A percentile compares a stretch with the other conserved stretches of the same genome.
Evolutionary conservation across 2,329 filamentous ascomycete species (phyloP).

Genomic region (Apiospora sp.): DNA sequence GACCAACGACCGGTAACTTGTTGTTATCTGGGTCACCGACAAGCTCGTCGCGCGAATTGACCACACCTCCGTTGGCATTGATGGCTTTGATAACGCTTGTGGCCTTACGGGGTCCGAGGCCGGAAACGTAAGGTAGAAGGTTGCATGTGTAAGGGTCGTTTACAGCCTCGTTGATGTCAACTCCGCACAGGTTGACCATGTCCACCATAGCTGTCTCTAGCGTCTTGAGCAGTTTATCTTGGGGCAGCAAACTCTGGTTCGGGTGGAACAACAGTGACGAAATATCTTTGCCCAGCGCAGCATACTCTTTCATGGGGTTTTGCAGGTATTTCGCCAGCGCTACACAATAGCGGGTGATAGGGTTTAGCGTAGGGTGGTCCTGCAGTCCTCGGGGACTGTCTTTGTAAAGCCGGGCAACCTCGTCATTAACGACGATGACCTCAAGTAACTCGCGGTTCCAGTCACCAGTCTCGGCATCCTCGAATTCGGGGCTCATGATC

Average conservation of each 20-base stretch:
- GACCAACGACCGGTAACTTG: slow-evolving; percentile 81
- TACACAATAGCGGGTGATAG: slow-evolving; percentile 87
- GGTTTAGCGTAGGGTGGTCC: slow-evolving; percentile 82
- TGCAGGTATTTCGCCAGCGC: slow-evolving; percentile 91
- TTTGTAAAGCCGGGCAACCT: slow-evolving; percentile 96
- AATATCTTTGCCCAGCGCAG: slow-evolving; percentile 87
- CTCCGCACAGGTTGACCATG: slow-evolving; percentile 95
- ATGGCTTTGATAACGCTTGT: slow-evolving; percentile 87
- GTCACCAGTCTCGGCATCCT: slow-evolving; percentile 78
- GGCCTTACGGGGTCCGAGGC: slow-evolving; percentile 91
- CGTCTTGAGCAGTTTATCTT: slow-evolving; percentile 85
- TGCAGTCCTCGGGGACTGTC: slow-evolving; percentile 80
- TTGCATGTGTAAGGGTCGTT: slow-evolving; percentile 83
- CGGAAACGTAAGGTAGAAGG: slow-evolving; percentile 88
- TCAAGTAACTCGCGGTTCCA: slow-evolving; percentile 83
- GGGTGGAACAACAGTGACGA: slow-evolving; percentile 87
- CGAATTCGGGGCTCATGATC: slow-evolving; percentile 81
- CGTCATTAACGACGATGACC: slow-evolving; percentile 92
- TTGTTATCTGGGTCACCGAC: slow-evolving; percentile 86
- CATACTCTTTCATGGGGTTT: slow-evolving; percentile 96
- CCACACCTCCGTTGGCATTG: slow-evolving; percentile 86
- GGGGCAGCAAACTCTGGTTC: slow-evolving; percentile 86
- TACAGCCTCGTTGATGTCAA: slow-evolving; percentile 93
- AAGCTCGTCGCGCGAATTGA: slow-evolving; percentile 85
- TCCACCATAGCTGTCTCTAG: slow-evolving; percentile 98